These are phyloP conservation scores for Pseudogymnoascus sp. DNA, from an alignment of 2,329 filamentous ascomycete genomes.

Conservation along the genomic window DNA sequence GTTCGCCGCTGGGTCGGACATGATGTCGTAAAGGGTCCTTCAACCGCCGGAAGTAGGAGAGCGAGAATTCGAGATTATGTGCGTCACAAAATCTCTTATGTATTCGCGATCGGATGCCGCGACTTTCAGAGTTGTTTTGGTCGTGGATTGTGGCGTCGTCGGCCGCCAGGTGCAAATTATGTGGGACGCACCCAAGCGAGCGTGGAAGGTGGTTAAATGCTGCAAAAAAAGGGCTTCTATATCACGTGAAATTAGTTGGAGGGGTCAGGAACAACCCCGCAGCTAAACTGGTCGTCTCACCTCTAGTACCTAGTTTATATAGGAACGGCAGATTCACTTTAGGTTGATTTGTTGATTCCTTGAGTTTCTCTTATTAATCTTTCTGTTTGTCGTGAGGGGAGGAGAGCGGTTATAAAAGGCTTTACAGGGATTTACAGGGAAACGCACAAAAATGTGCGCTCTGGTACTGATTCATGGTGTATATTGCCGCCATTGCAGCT, in stretches of 20 bases:
- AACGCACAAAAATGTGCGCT: background rate
- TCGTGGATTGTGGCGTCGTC: constrained; percentile 6
- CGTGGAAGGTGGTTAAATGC: constrained; percentile 4
- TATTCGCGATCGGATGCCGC: constrained; percentile 6
- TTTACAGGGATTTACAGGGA: background rate
- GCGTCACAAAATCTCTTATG: constrained; percentile 6
- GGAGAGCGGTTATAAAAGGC: background rate
- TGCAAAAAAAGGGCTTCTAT: constrained; percentile 6
- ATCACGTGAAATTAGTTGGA: constrained; percentile 5
- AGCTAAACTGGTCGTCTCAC: background rate
- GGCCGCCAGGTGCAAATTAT: constrained; percentile 3
- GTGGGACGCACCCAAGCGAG: constrained; percentile 5
- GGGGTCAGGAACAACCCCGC: constrained; percentile 7
- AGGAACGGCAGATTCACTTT: background rate
- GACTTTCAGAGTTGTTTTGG: constrained; percentile 6
- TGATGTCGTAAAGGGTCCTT: constrained; percentile 42
- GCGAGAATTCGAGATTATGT: background rate
- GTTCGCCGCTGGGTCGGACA: constrained; percentile 80
- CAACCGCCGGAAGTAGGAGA: constrained; percentile 1
- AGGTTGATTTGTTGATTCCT: background rate
- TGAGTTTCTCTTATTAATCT: background rate
- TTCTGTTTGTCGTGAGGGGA: background rate
- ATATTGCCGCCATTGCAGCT: background rate
- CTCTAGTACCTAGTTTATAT: background rate
- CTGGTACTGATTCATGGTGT: background rate